Conservation (phyloP, 225 moss, liverwort and hornwort species). For the Pseudisothecium myosuroides region DNA sequence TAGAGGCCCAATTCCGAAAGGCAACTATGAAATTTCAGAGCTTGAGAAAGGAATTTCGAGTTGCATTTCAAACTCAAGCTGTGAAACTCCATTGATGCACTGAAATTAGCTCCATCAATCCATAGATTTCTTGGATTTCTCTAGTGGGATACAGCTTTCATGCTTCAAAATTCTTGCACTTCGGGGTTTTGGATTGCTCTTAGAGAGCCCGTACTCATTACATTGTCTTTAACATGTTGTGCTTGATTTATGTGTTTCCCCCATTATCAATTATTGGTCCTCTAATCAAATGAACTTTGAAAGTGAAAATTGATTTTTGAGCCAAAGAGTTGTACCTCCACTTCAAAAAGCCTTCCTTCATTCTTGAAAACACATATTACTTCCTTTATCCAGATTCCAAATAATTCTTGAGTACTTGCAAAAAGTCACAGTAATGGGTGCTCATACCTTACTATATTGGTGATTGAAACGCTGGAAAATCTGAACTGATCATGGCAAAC, state of each 20-base stretch:
- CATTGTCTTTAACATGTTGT: background rate
- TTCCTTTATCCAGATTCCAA: background rate
- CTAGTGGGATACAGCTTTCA: too few species aligned
- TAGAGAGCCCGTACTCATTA: too few species aligned
- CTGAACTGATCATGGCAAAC: background rate
- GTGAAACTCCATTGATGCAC: too few species aligned
- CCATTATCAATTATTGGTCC: background rate
- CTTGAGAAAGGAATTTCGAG: too few species aligned
- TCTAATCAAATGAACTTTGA: background rate
- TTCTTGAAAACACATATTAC: background rate
- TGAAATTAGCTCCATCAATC: too few species aligned
- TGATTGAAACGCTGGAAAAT: background rate
- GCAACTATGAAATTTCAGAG: too few species aligned
- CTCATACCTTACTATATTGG: background rate
- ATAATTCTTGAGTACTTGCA: too few species aligned
- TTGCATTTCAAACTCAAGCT: too few species aligned
- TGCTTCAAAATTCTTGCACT: too few species aligned
- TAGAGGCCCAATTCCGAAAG: background rate
- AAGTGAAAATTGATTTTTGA: background rate
- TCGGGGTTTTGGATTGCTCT: too few species aligned
- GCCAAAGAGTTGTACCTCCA: background rate
- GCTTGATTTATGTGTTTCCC: background rate
- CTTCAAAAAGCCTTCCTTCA: background rate
- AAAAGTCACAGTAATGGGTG: too few species aligned
- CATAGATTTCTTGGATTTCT: too few species aligned